Conservation (phyloP, 1,284 basidiomycete species). For the Apiotrichum brassicae region DNA sequence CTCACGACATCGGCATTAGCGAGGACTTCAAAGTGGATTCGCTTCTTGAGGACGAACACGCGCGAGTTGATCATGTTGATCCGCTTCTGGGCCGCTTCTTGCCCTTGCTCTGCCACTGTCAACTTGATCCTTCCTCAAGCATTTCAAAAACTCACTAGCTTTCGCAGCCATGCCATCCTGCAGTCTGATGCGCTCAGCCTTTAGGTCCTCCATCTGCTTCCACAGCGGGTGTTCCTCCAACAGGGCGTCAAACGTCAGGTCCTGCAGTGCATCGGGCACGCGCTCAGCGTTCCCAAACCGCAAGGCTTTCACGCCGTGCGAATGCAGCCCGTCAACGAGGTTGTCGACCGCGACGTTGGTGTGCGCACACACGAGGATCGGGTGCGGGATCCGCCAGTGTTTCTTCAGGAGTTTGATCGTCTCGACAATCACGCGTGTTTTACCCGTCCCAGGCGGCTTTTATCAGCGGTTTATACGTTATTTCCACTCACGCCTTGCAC, state of each 20-base stretch:
- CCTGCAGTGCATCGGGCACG: constrained; percentile 55
- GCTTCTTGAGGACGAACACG: constrained; percentile 21
- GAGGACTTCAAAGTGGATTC: constrained; percentile 53
- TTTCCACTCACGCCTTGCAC: constrained; percentile 69
- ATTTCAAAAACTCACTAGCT: background rate
- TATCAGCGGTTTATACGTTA: constrained; percentile 1
- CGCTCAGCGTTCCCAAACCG: constrained; percentile 66
- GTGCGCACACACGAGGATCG: constrained; percentile 81
- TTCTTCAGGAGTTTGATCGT: constrained; percentile 71
- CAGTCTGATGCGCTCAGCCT: constrained; percentile 56
- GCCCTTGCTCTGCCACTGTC: constrained; percentile 17
- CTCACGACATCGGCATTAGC: constrained; percentile 65
- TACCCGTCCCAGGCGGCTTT: constrained; percentile 91
- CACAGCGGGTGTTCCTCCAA: constrained; percentile 60
- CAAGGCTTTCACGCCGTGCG: constrained; percentile 62
- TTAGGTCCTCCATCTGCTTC: constrained; percentile 48
- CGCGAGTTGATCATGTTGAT: constrained; percentile 49
- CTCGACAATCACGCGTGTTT: constrained; percentile 86
- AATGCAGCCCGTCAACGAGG: constrained; percentile 61
- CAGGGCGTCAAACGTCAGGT: constrained; percentile 62
- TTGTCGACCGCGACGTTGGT: constrained; percentile 96
- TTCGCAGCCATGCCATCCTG: constrained; percentile 44
- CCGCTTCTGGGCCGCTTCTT: constrained; percentile 40
- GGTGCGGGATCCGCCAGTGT: constrained; percentile 75
- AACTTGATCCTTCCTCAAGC: background rate